Conservation (phyloP, 805 yeast species). For the Sugiyamaella chiloensis region DNA sequence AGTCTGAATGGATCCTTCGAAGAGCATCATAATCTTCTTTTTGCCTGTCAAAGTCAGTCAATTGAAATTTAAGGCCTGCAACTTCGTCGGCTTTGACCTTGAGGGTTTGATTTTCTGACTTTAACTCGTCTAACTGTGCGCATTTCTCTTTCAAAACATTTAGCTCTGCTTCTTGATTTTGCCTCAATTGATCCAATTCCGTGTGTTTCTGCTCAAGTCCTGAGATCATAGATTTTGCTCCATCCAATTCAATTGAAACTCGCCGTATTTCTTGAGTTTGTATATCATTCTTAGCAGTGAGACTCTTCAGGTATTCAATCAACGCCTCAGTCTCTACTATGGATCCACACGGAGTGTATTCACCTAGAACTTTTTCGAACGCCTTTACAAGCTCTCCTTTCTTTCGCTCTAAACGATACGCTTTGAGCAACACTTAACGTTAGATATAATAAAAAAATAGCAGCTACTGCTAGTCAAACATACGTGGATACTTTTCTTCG, state of each 20-base stretch:
- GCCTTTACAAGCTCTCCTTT: conserved; percentile 54
- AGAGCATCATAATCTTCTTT: no score
- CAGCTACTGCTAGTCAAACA: conserved; percentile 6
- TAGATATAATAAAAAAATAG: not conserved
- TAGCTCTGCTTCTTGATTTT: no score
- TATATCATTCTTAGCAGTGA: conserved; percentile 57
- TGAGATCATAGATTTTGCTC: not conserved
- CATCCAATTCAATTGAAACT: conserved; percentile 28
- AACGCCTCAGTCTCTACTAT: conserved; percentile 70
- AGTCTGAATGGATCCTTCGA: no score
- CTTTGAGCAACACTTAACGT: conserved; percentile 52
- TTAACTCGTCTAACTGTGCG: no score
- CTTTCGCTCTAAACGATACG: conserved; percentile 77
- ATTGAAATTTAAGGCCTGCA: no score
- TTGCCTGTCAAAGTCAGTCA: no score
- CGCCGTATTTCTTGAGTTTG: conserved; percentile 63
- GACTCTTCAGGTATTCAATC: conserved; percentile 63
- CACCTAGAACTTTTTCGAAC: conserved; percentile 70
- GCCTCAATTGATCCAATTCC: no score
- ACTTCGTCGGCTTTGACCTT: conserved; percentile 2
- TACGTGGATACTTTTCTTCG: conserved; percentile 83
- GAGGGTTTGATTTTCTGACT: not conserved
- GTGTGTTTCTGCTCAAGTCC: not conserved
- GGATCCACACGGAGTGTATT: conserved; percentile 74
- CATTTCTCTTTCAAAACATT: no score